Conservation (phyloP, 805 yeast species). For the Ogataea minuta region DNA sequence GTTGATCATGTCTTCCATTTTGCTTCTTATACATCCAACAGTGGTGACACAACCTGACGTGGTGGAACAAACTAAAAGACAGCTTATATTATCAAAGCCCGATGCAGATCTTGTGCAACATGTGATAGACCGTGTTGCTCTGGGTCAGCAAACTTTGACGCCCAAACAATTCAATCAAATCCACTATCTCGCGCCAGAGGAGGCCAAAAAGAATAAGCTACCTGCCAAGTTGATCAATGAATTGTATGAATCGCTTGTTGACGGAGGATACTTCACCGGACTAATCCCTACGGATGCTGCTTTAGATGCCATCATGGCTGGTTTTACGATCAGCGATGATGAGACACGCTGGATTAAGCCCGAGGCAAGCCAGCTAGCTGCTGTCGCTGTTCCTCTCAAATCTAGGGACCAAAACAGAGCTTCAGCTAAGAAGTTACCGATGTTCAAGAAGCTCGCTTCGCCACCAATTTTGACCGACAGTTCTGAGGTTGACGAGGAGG, state of each 20-base stretch:
- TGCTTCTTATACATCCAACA: slow-evolving; percentile 65
- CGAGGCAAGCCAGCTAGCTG: slow-evolving; percentile 15
- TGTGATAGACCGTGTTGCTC: slow-evolving; percentile 57
- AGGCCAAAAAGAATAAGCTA: slow-evolving; percentile 41
- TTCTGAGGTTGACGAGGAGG: slow-evolving; percentile 42
- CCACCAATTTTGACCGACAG: slow-evolving; percentile 45
- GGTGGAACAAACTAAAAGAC: slow-evolving; percentile 41
- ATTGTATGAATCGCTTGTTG: slow-evolving; percentile 39
- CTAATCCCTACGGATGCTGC: slow-evolving; percentile 49
- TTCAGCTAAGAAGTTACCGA: slow-evolving; percentile 25
- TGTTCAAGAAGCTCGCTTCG: slow-evolving; percentile 31
- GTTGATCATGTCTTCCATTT: slow-evolving; percentile 20
- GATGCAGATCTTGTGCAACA: slow-evolving; percentile 44
- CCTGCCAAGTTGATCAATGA: slow-evolving; percentile 44
- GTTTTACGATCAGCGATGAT: slow-evolving; percentile 47
- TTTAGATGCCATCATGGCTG: slow-evolving; percentile 64
- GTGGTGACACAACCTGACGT: slow-evolving; percentile 53
- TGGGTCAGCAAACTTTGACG: slow-evolving; percentile 40
- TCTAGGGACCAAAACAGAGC: slow-evolving; percentile 8
- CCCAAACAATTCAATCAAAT: slow-evolving; percentile 42
- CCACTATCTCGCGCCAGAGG: slow-evolving; percentile 56
- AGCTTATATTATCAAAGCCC: slow-evolving; percentile 29
- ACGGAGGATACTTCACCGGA: slow-evolving; percentile 51
- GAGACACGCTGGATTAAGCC: slow-evolving; percentile 58
- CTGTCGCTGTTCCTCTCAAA: slow-evolving; percentile 26